Conservation (phyloP, 2,329 filamentous ascomycete genomes). For the Ascochyta clinopodiicola region DNA sequence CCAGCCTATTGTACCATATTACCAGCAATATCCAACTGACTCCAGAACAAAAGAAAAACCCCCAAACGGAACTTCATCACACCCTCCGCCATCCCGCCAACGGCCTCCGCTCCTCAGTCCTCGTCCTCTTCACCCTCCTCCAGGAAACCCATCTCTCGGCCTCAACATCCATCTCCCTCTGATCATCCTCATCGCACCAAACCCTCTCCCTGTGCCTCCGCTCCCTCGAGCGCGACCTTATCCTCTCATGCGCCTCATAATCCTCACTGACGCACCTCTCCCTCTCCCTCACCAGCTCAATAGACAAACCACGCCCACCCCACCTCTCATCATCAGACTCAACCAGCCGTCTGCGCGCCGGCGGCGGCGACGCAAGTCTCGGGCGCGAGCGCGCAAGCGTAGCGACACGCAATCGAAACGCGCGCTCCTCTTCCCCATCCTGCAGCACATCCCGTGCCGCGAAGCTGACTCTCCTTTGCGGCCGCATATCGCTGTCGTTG, state of each 20-base stretch:
- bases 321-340: slow-evolving; percentile 7
- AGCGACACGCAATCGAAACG: slow-evolving; percentile 32
- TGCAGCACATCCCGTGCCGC: slow-evolving; percentile 2
- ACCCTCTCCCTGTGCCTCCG: slow-evolving; percentile 14
- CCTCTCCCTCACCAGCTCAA: slow-evolving; percentile 27
- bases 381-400: slow-evolving; percentile 25
- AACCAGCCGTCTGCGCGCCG: slow-evolving; percentile 1
- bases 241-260: slow-evolving; percentile 36
- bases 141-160: slow-evolving; percentile 33
- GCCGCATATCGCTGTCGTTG: slow-evolving; percentile 1
- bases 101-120: slow-evolving; percentile 41
- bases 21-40: not conserved
- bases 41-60: not conserved
- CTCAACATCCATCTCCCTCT: slow-evolving; percentile 18
- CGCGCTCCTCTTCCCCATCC: slow-evolving; percentile 25
- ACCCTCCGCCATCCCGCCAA: slow-evolving; percentile 32
- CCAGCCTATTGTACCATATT: not conserved
- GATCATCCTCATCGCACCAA: slow-evolving; percentile 20
- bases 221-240: slow-evolving; percentile 21
- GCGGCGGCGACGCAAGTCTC: slow-evolving; percentile 5
- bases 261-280: slow-evolving; percentile 38
- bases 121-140: slow-evolving; percentile 35
- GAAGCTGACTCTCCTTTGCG: slow-evolving; percentile 8
- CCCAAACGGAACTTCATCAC: not conserved
- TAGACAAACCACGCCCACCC: slow-evolving; percentile 24